Evolutionary conservation across 2,329 filamentous ascomycete species (phyloP).

Genomic region (Exserohilum rostratum): DNA sequence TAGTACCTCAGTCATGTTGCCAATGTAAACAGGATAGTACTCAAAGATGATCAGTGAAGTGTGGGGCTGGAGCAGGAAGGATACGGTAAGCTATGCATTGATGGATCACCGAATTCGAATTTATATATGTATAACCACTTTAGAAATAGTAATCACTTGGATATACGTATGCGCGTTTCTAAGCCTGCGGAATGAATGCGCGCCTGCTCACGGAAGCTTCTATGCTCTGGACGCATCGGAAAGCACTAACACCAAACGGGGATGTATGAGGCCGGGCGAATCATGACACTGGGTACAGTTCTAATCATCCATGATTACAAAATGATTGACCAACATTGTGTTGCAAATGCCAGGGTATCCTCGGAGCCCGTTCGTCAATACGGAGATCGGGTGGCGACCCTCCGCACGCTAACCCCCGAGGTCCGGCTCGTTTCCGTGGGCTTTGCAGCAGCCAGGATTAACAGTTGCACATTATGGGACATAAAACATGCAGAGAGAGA

Average conservation of each 20-base stretch:
- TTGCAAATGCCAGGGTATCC: background rate
- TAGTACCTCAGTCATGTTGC: background rate
- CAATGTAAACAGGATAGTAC: background rate
- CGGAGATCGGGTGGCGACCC: background rate
- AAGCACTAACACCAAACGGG: background rate
- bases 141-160: background rate
- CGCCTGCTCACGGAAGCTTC: background rate
- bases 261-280: background rate
- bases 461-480: background rate
- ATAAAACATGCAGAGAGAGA: background rate
- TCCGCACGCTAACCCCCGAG: background rate
- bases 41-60: background rate
- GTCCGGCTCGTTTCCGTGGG: conserved; percentile 1
- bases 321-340: background rate
- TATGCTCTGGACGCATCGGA: background rate
- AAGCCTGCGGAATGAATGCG: background rate
- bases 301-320: background rate
- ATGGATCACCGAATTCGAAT: background rate
- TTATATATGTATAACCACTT: background rate
- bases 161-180: background rate
- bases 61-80: background rate
- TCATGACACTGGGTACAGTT: background rate
- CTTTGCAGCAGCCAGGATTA: background rate
- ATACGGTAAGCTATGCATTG: background rate
- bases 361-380: background rate